Evolutionary conservation across 176 grass and related monocot genomes (phyloP), one percentile per base, ranked within the genome.

Genomic region (Chrysopogon serrulatus): DNA sequence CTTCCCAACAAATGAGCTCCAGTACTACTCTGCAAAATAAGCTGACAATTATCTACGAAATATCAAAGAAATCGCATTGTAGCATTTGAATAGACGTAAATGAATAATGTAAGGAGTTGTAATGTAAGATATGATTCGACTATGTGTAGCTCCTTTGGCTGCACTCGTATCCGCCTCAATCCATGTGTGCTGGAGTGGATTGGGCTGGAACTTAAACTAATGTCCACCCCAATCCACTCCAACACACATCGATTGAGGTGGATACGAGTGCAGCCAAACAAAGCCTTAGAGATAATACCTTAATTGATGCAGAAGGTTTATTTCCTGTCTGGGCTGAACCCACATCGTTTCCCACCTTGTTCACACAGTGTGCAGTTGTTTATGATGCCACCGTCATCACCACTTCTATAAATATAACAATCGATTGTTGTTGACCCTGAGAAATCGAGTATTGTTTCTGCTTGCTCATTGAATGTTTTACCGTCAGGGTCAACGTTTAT

Each of bases 231-330:
- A n/a, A n/a, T n/a, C n/a, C n/a, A n/a, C n/a, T n/a, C n/a, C n/a
- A n/a, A n/a, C n/a, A n/a, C n/a, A n/a, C n/a, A n/a, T n/a, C n/a
- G n/a, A n/a, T n/a, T n/a, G n/a, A n/a, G n/a, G n/a, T n/a, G n/a
- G n/a, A n/a, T n/a, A n/a, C n/a, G n/a, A n/a, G n/a, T n/a, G n/a
- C n/a, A n/a, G n/a, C n/a, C n/a, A n/a, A n/a, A n/a, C n/a, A n/a
- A n/a, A n/a, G n/a, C n/a, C n/a, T n/a, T 13, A 72, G 23, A 87
- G 47, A n/a, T 74, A 30, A 78, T 61, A 88, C 82, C 71, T 8
- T 61, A 40, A 39, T 54, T 65, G 1, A 34, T 35, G 63, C 83
- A 89, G 62, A 79, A 75, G 24, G 83, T 16, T 76, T 68, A 31
- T 11, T 84, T 86, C 39, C 9, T 70, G 43, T 21, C 21, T 11